These are phyloP conservation scores for Tricholoma matsutake DNA, from an alignment of 768 basidiomycete species.

Conservation along the genomic window DNA sequence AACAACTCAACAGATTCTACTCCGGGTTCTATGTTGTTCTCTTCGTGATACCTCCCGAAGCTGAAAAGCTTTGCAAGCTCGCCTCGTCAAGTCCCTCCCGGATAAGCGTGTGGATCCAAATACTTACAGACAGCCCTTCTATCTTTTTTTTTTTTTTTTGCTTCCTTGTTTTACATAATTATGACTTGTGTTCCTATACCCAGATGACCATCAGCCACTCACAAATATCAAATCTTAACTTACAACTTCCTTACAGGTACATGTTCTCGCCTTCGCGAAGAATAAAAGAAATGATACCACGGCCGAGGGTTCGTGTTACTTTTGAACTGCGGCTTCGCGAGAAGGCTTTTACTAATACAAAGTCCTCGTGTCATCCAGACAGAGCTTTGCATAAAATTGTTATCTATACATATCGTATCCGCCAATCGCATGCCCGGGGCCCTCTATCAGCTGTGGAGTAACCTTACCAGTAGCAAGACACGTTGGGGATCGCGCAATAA, in stretches of 20 bases:
- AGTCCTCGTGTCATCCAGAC: neutral
- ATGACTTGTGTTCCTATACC: constrained; percentile 3
- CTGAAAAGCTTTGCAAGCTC: neutral
- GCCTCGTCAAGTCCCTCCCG: neutral
- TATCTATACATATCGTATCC: neutral
- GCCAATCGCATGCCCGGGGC: neutral
- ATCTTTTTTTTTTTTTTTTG: neutral
- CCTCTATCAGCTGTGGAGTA: neutral
- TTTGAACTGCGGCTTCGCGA: neutral
- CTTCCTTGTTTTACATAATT: constrained; percentile 5
- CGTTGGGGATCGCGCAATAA: neutral
- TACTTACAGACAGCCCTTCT: neutral
- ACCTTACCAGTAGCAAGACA: neutral
- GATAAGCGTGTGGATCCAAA: neutral
- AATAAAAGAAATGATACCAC: neutral
- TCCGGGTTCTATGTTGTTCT: neutral
- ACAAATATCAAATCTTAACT: constrained; percentile 14
- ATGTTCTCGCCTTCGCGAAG: constrained; percentile 7
- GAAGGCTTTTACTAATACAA: neutral
- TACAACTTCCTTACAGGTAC: constrained; percentile 1
- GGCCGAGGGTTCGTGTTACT: neutral
- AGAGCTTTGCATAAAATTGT: neutral
- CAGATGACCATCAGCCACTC: constrained; percentile 16
- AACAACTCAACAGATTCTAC: neutral
- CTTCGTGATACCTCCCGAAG: neutral